phyloP scores from a whole-genome alignment of 352 stramenopile species.

The Phytophthora uliginosa region DNA sequence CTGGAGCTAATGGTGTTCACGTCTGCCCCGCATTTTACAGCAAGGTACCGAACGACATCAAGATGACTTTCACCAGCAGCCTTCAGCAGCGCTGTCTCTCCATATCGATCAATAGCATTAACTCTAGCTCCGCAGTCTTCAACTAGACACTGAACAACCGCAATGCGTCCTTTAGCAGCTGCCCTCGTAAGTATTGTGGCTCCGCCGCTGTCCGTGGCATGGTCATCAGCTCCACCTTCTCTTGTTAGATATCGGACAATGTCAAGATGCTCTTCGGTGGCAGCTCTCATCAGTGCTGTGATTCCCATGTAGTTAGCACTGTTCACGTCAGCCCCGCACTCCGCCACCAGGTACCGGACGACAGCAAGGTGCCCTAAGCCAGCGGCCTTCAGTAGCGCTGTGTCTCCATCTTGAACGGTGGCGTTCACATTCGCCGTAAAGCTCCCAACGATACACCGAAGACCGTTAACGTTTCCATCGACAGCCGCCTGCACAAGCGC shows the following conservation, averaged over 20 bases:
- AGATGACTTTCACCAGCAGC: slow-evolving; percentile 1
- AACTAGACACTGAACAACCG: slow-evolving; percentile 4
- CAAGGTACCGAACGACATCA: slow-evolving; percentile 4
- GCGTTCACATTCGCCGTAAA: neutral
- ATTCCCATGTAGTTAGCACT: neutral
- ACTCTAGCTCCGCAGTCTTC: neutral
- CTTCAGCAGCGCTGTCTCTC: neutral
- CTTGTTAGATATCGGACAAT: neutral
- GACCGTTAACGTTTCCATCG: neutral
- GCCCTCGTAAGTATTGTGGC: neutral
- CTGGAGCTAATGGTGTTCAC: neutral
- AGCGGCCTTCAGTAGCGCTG: slow-evolving; percentile 2
- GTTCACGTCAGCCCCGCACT: slow-evolving; percentile 11
- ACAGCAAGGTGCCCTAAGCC: neutral
- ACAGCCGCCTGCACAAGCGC: neutral
- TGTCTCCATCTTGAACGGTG: neutral
- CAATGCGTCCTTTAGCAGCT: neutral
- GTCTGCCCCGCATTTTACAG: neutral
- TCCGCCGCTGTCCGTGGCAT: neutral
- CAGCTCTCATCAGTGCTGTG: neutral
- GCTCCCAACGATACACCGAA: neutral
- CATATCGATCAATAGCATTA: neutral
- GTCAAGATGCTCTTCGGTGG: neutral
- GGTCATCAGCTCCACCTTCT: neutral
- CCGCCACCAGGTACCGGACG: neutral